phyloP scores from a whole-genome alignment of 2,329 filamentous ascomycete species.

The Colletotrichum zoysiae region DNA sequence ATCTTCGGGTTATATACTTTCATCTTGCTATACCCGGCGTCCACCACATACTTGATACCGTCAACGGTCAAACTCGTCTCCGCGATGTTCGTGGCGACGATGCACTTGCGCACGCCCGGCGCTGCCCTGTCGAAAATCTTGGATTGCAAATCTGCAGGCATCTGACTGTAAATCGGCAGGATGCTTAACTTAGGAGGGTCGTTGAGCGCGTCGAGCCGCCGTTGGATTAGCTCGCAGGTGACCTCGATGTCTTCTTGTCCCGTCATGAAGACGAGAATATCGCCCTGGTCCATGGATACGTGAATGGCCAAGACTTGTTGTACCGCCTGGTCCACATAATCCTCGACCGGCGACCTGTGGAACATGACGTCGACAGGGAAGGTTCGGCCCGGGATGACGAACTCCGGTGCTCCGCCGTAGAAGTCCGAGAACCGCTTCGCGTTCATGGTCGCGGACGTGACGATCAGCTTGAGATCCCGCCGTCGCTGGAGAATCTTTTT shows the following conservation, averaged over 20 bases:
- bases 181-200: conserved; percentile 96
- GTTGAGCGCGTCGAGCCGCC: conserved; percentile 88
- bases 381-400: conserved; percentile 93
- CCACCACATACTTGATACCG: conserved; percentile 99
- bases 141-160: conserved; percentile 97
- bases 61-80: conserved; percentile 98
- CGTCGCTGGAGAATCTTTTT: conserved; percentile 95
- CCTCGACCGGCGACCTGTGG: conserved; percentile 93
- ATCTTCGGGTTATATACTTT: conserved; percentile 99
- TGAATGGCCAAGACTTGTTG: conserved; percentile 97
- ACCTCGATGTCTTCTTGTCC: conserved; percentile 98
- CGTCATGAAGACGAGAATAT: conserved; percentile 99
- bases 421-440: conserved; percentile 95
- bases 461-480: conserved; percentile 93
- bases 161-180: conserved; percentile 98
- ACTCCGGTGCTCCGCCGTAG: conserved; percentile 95
- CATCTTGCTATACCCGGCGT: conserved; percentile 94
- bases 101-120: conserved; percentile 94
- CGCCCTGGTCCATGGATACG: conserved; percentile 90
- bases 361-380: conserved; percentile 98
- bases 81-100: conserved; percentile 98
- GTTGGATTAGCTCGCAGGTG: conserved; percentile 92
- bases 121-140: conserved; percentile 96
- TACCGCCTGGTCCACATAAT: conserved; percentile 97
- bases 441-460: conserved; percentile 99